Conservation (phyloP, 2,329 filamentous ascomycete genomes). For the Leptoxyphium fumago region DNA sequence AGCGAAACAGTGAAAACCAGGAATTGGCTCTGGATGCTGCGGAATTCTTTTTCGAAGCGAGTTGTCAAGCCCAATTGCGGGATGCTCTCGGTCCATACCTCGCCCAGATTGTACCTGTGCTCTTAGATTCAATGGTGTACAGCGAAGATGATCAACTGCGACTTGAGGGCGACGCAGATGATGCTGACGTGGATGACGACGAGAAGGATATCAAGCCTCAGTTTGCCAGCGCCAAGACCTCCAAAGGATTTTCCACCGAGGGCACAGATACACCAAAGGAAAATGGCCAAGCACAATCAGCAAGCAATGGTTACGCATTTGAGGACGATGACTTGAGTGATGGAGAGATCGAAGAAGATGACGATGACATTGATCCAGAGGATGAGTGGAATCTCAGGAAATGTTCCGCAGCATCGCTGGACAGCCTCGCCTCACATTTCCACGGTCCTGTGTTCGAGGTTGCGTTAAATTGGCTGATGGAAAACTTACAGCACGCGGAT, state of each 20-base stretch:
- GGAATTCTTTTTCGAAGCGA: slow-evolving; percentile 92
- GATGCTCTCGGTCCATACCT: slow-evolving; percentile 63
- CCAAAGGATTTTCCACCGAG: slow-evolving; percentile 37
- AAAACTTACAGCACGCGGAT: slow-evolving; percentile 72
- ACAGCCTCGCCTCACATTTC: slow-evolving; percentile 87
- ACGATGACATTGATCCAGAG: slow-evolving; percentile 60
- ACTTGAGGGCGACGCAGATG: slow-evolving; percentile 62
- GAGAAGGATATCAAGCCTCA: slow-evolving; percentile 82
- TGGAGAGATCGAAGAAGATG: slow-evolving; percentile 68
- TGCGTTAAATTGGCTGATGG: slow-evolving; percentile 82
- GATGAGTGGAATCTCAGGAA: slow-evolving; percentile 92
- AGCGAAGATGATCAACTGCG: slow-evolving; percentile 82
- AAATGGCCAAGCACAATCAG: slow-evolving; percentile 37
- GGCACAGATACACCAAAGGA: slow-evolving; percentile 25
- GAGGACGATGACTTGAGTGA: slow-evolving; percentile 64
- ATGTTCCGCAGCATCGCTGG: slow-evolving; percentile 87
- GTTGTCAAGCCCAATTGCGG: slow-evolving; percentile 72
- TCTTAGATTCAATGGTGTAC: slow-evolving; percentile 93
- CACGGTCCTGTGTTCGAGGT: slow-evolving; percentile 75
- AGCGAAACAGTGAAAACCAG: slow-evolving; percentile 65
- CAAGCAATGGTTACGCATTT: slow-evolving; percentile 19
- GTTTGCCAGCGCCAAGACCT: slow-evolving; percentile 53
- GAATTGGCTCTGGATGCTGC: slow-evolving; percentile 88
- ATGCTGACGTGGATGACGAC: slow-evolving; percentile 83
- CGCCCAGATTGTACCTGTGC: slow-evolving; percentile 70